These are phyloP conservation scores for Psidium friedrichsthalianum DNA, from an alignment of 345 rosid species.

Conservation along the genomic window DNA sequence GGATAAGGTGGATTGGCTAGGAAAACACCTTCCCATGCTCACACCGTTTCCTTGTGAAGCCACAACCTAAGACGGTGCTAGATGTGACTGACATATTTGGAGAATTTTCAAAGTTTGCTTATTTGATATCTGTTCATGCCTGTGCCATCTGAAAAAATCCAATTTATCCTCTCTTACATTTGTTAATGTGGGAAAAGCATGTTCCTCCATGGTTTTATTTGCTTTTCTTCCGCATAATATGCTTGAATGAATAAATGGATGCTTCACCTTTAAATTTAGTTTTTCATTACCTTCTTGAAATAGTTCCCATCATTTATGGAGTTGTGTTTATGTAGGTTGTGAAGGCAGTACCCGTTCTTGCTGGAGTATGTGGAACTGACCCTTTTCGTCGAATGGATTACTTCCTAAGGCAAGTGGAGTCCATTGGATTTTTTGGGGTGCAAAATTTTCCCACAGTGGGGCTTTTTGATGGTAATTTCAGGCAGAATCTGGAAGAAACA, in stretches of 20 bases:
- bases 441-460: slow-evolving; percentile 98
- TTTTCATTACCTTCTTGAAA: not conserved
- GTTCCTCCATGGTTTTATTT: not conserved
- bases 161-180: not conserved
- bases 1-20: not conserved
- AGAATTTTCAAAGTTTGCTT: not conserved
- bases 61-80: not conserved
- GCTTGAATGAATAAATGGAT: not conserved
- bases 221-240: not conserved
- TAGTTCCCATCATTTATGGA: not conserved
- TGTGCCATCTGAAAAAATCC: not conserved
- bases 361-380: slow-evolving; percentile 93
- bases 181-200: not conserved
- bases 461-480: slow-evolving; percentile 88
- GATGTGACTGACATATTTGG: not conserved
- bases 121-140: not conserved
- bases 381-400: slow-evolving; percentile 83
- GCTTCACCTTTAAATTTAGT: not conserved
- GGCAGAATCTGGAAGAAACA: slow-evolving; percentile 93
- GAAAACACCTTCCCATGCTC: not conserved
- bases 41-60: not conserved
- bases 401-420: slow-evolving; percentile 81
- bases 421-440: slow-evolving; percentile 81
- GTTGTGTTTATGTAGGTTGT: slow-evolving; percentile 37
- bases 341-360: slow-evolving; percentile 79